Evolutionary conservation across 192 early-diverging fungal species (phyloP), one percentile per base, ranked within the genome.

Genomic region (Ambispora gerdemannii): DNA sequence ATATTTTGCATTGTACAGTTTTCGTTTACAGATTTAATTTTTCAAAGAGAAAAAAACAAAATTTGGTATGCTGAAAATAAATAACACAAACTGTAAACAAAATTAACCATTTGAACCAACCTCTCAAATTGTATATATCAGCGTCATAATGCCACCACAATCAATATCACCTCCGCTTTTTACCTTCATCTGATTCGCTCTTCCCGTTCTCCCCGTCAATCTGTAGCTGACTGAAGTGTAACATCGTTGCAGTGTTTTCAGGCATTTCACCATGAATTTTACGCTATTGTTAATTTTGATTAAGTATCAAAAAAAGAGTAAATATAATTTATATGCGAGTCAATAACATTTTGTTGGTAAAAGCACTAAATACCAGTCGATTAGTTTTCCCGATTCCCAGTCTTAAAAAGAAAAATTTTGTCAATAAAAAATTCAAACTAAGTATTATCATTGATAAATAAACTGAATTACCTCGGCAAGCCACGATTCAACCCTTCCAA

Each of bases 401-500:
- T 19, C 68, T 70, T 36, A 27, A 60, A 43, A 27, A n/a, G 4
- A 34, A 27, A 17, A 33, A 35, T 22, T n/a, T n/a, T 10, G 15
- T 43, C 2, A 25, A 36, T 35, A 15, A 35, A 19, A 2, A 17
- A 19, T n/a, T 34, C 35, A 27, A n/a, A 58, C 28, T n/a, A 55
- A 24, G 13, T 36, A 2, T 36, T n/a, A 13, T 24, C 28, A 24
- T 32, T 24, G 4, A 25, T 34, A 36, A 13, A 38, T 34, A 32
- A 36, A 56, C 1, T 33, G 19, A 11, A 27, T 58, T 70, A 70
- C 75, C 86, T 84, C 19, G 96, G 93, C 69, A 92, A 73, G 0
- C 96, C 96, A 36, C 87, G 83, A 73, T 98, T 95, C 50, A 98
- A 74, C 0, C 95, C 95, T 70, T 98, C 96, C 3, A 98, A 78